phyloP scores from a whole-genome alignment of 108 stramenopile species.

The Nitzschia palea region DNA sequence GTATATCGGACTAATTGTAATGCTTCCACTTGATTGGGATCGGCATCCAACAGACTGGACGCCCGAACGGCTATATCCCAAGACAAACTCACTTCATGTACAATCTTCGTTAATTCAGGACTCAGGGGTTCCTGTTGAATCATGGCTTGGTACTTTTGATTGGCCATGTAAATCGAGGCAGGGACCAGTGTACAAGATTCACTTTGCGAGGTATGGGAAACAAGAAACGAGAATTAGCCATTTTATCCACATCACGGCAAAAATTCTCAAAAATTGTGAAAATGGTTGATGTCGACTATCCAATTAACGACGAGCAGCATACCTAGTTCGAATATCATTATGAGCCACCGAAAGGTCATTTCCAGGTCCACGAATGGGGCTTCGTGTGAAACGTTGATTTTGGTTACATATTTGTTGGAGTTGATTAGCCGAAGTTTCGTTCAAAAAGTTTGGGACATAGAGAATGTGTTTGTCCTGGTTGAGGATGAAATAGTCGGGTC shows the following conservation, averaged over 20 bases:
- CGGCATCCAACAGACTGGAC: conserved; percentile 1
- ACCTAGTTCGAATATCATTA: conserved; percentile 18
- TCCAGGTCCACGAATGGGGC: conserved; percentile 5
- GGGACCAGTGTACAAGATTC: conserved; percentile 25
- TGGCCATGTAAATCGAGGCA: conserved; percentile 5
- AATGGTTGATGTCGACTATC: no score
- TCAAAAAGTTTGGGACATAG: conserved; percentile 23
- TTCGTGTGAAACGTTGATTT: conserved; percentile 8
- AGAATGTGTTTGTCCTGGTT: conserved; percentile 13
- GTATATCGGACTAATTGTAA: conserved; percentile 29
- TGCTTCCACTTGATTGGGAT: conserved; percentile 16
- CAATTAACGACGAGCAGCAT: no score
- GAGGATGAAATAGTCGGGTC: conserved; percentile 5
- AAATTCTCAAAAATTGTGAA: no score
- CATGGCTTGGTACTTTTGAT: conserved; percentile 3
- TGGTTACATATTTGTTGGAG: conserved; percentile 13
- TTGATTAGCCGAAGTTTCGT: conserved; percentile 10
- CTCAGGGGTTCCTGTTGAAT: conserved; percentile 5
- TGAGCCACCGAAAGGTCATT: background rate
- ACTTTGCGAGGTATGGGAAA: background rate
- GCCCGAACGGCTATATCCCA: conserved; percentile 26
- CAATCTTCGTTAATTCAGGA: conserved; percentile 12
- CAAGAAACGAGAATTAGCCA: background rate
- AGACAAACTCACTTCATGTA: conserved; percentile 21
- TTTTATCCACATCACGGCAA: no score